phyloP scores from a whole-genome alignment of 345 rosid species.

The Boechera stricta region DNA sequence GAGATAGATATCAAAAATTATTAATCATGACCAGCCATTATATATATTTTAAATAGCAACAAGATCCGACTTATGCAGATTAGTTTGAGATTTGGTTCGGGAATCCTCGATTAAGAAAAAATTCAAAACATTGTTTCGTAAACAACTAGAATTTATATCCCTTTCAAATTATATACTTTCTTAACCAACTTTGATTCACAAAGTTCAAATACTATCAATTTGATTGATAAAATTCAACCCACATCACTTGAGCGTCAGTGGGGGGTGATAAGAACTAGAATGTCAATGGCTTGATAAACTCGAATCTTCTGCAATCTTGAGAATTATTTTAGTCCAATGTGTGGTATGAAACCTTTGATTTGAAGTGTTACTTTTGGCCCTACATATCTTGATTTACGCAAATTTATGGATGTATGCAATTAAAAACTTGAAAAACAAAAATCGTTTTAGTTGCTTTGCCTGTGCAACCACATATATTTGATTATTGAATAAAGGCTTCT shows the following conservation, averaged over 20 bases:
- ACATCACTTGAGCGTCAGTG: conserved; percentile 21
- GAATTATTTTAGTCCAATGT: conserved; percentile 19
- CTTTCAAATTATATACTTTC: background rate
- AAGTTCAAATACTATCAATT: background rate
- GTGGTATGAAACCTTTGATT: conserved; percentile 41
- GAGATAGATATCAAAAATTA: background rate
- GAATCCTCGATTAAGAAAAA: background rate
- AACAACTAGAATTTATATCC: background rate
- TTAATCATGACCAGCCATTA: background rate
- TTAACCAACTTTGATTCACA: conserved; percentile 13
- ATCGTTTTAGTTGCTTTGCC: conserved; percentile 20
- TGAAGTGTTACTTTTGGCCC: conserved; percentile 38
- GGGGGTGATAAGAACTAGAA: conserved; percentile 27
- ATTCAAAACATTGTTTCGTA: background rate
- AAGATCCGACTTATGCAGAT: background rate
- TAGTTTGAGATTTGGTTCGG: background rate
- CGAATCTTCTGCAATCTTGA: conserved; percentile 39
- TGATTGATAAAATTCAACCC: conserved; percentile 3
- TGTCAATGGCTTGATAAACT: conserved; percentile 39
- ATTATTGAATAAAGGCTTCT: conserved; percentile 25
- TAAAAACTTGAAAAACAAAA: background rate
- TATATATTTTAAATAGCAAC: background rate
- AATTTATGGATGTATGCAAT: conserved; percentile 15
- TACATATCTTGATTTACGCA: conserved; percentile 43
- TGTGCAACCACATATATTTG: conserved; percentile 29